phyloP scores from a whole-genome alignment of 257 asterid genomes.

The Solanum chiquidenum region DNA sequence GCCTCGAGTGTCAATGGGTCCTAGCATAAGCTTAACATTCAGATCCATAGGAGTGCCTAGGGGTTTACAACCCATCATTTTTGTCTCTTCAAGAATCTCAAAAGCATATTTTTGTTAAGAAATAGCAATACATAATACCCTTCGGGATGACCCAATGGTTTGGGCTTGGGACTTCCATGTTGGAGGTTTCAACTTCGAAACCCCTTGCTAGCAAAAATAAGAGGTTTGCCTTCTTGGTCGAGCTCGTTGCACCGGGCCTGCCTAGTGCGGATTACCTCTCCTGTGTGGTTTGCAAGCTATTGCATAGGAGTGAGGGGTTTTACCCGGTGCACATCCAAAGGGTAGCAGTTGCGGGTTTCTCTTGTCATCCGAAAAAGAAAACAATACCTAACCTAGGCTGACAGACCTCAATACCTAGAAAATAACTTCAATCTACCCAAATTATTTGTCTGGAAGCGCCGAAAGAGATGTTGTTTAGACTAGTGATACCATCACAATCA shows the following conservation, averaged over 20 bases:
- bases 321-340: not conserved
- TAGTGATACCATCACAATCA: not conserved
- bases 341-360: not conserved
- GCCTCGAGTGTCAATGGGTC: not conserved
- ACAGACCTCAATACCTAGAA: not conserved
- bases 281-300: not conserved
- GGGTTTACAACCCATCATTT: not conserved
- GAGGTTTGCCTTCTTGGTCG: not conserved
- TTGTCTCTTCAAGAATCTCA: not conserved
- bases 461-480: not conserved
- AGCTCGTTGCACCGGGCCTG: not conserved
- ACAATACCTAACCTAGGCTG: not conserved
- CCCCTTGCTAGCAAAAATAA: not conserved
- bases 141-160: not conserved
- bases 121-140: not conserved
- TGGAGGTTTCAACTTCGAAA: not conserved
- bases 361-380: not conserved
- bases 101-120: not conserved
- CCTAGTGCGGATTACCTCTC: not conserved
- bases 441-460: not conserved
- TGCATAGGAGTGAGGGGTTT: not conserved
- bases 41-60: not conserved
- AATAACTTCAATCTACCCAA: not conserved
- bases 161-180: not conserved
- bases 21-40: not conserved